Evolutionary conservation across 352 stramenopile species (phyloP), one percentile per base, ranked within the genome.

Genomic region (Peronosclerospora sorghi): DNA sequence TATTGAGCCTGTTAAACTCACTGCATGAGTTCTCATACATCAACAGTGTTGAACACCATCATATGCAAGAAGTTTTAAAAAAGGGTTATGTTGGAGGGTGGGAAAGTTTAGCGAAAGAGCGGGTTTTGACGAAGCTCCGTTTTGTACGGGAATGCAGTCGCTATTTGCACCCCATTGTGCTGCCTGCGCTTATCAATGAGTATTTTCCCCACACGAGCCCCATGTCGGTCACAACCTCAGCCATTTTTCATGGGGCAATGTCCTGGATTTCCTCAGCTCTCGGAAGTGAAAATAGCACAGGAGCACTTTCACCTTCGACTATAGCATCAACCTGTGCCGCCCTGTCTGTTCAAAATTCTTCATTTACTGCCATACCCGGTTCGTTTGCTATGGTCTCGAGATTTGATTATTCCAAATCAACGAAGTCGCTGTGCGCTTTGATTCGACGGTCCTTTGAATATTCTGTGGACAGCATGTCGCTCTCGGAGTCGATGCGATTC

Each of bases 61-160:
- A 66, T 7, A 79, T 90, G 49, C 73, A 81, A 49, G 75, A 86
- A 41, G 53, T 90, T 20, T 63, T 90, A 5, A 77, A 87, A 35
- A 83, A 85, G 32, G 78, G 78, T 0, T 87, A 86, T 36, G 86
- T 90, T 19, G 75, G 73, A 32, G 73, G 74, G 1, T 87, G 78
- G 78, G 78, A 87, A 41, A 64, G 48, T 14, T 80, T 66, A 1
- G 75, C 78, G 19, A 87, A 87, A 48, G 18, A 56, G 2, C 70
- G 74, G 17, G 73, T 93, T 3, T 17, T 86, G 20, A 54, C 57
- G 3, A 83, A 86, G 39, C 53, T 93, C 26, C 67, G 67, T 4
- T 86, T 88, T 45, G 70, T 89, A 13, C 72, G 76, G 4, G 67
- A 87, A 32, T 87, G 76, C 48, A 88, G 68, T 43, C 65, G 68